Conservation (phyloP, 805 yeast genomes). For the Ogataea nonfermentans region DNA sequence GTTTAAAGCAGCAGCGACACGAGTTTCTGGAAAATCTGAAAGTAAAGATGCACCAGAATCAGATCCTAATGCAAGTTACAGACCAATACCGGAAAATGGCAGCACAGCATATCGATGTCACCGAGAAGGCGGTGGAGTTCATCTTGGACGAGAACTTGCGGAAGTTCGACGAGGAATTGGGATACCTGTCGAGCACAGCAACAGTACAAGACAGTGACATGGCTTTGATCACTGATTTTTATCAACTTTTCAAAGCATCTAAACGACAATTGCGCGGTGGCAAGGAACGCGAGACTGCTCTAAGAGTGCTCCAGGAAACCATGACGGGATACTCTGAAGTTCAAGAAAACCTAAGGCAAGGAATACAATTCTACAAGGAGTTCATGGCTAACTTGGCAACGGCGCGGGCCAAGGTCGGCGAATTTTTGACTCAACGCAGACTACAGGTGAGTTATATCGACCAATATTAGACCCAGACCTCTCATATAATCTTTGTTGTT, state of each 20-base stretch:
- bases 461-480: no score
- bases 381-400: constrained; percentile 45
- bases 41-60: constrained; percentile 44
- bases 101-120: constrained; percentile 39
- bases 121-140: constrained; percentile 36
- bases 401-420: constrained; percentile 39
- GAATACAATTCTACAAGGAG: constrained; percentile 66
- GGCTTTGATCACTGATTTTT: constrained; percentile 35
- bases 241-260: constrained; percentile 35
- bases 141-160: constrained; percentile 42
- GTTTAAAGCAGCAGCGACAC: constrained; percentile 38
- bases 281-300: constrained; percentile 43
- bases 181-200: constrained; percentile 43
- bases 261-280: constrained; percentile 33
- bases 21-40: constrained; percentile 42
- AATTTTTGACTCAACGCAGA: constrained; percentile 27
- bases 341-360: constrained; percentile 60
- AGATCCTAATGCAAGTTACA: constrained; percentile 53
- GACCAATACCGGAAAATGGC: constrained; percentile 19
- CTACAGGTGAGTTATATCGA: constrained; percentile 7
- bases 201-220: constrained; percentile 35
- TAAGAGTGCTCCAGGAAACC: constrained; percentile 51
- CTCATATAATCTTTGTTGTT: no score
- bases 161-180: constrained; percentile 50
- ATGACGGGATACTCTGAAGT: constrained; percentile 55